phyloP scores from a whole-genome alignment of 106 monocot species.

The Dactylorhiza incarnata region DNA sequence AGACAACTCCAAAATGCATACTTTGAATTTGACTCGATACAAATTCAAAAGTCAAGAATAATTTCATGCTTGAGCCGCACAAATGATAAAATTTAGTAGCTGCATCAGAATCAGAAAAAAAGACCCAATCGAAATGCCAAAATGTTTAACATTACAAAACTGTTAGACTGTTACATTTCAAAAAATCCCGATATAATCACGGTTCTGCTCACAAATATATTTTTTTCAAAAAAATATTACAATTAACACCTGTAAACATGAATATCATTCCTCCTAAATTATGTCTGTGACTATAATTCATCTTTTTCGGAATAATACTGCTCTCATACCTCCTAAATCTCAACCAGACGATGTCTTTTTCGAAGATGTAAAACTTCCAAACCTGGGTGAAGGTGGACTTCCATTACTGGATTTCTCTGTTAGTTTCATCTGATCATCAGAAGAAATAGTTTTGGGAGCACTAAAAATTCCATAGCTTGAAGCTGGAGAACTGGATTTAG shows the following conservation, averaged over 20 bases:
- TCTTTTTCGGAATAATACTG: neutral
- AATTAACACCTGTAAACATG: neutral
- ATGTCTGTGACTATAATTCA: neutral
- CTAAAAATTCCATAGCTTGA: constrained; percentile 23
- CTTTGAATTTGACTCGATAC: too few species aligned
- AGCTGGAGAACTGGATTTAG: neutral
- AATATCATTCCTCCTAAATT: neutral
- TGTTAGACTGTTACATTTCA: too few species aligned
- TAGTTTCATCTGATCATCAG: constrained; percentile 8
- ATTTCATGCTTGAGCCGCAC: too few species aligned
- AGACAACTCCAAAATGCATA: too few species aligned
- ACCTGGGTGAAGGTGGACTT: constrained; percentile 4
- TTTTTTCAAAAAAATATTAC: neutral
- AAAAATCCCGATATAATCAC: too few species aligned
- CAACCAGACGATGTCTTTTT: neutral
- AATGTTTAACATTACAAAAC: too few species aligned
- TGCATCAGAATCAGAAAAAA: too few species aligned
- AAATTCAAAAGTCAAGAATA: too few species aligned
- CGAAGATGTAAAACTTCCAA: constrained; percentile 2
- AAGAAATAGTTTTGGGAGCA: constrained; percentile 4
- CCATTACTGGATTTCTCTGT: neutral
- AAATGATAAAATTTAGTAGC: too few species aligned
- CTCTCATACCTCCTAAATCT: neutral
- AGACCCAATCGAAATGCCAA: too few species aligned
- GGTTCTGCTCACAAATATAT: too few species aligned